phyloP scores from a whole-genome alignment of 345 rosid genomes.

The Cardamine chenopodiifolia region DNA sequence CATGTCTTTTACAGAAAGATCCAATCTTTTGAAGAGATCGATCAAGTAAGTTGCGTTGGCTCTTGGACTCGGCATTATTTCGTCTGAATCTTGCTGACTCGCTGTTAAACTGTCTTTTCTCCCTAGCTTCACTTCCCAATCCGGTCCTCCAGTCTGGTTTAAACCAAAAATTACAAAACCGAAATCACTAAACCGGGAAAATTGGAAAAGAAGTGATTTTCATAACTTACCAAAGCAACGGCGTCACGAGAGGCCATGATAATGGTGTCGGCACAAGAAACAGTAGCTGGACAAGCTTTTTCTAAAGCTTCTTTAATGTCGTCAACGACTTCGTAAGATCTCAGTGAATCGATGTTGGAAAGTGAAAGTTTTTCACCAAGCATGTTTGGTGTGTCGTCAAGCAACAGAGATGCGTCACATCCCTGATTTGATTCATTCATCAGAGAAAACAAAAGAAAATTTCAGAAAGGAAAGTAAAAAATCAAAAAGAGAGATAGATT shows the following conservation, averaged over 20 bases:
- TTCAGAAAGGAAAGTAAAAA: neutral
- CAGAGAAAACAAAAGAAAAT: neutral
- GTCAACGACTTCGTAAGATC: slow-evolving; percentile 78
- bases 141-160: slow-evolving; percentile 49
- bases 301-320: slow-evolving; percentile 73
- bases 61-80: slow-evolving; percentile 21
- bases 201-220: neutral
- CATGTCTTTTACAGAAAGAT: slow-evolving; percentile 73
- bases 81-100: slow-evolving; percentile 8
- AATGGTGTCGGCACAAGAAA: slow-evolving; percentile 89
- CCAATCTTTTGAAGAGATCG: slow-evolving; percentile 24
- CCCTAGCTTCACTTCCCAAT: slow-evolving; percentile 18
- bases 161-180: neutral
- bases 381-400: slow-evolving; percentile 83
- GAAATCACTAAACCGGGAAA: slow-evolving; percentile 6
- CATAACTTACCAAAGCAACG: slow-evolving; percentile 62
- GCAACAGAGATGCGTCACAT: slow-evolving; percentile 80
- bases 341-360: slow-evolving; percentile 79
- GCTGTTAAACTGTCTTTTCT: slow-evolving; percentile 14
- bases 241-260: slow-evolving; percentile 94
- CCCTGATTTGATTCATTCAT: slow-evolving; percentile 50
- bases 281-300: slow-evolving; percentile 69
- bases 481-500: neutral
- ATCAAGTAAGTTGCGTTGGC: slow-evolving; percentile 17
- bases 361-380: slow-evolving; percentile 77